Evolutionary conservation across 1,139 yeast species (phyloP), one percentile per base, ranked within the genome.

Genomic region (Yamadazyma taylorii): DNA sequence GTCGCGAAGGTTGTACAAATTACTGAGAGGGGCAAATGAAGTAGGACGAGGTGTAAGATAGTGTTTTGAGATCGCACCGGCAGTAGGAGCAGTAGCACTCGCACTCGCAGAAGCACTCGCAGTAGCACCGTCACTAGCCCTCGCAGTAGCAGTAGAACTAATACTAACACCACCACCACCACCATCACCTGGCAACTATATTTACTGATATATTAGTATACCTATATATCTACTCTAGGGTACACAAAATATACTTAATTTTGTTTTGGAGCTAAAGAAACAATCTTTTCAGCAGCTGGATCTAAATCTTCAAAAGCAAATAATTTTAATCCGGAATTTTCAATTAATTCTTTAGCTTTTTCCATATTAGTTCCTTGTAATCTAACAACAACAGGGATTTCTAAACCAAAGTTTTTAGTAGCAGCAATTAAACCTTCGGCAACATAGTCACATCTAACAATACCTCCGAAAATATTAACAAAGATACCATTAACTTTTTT

Each of bases 401-500:
- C 81, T 63, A 92, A 81, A 63, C 88, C 86, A 83, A 85, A 86
- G 88, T 89, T 89, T 89, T 88, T 88, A 75, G 92, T 83, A 53
- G 96, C 87, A 67, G 87, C 78, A 67, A 89, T 88, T 70, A 92
- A 85, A 69, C 99, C 99, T 72, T 83, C 82, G 55, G 99, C 99
- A 50, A 92, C 97, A 72, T 81, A 88, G 71, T 92, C 99, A 73
- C 98, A 92, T 77, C 98, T 88, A 55, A 92, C 98, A 56, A 92
- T 92, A 75, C 99, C 98, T 64, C 99, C 99, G 60, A 92, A 92
- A 60, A 92, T 94, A 79, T 92, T 92, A 63, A 92, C 98, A 58
- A 92, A 90, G 64, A 92, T 92, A 63, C 97, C 96, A 56, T 88
- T 81, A 52, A 94, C 97, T 60, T 83, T 82, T 61, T 80, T 72